Evolutionary conservation across 331 rosid species (phyloP).

Genomic region (Phaseolus coccineus): DNA sequence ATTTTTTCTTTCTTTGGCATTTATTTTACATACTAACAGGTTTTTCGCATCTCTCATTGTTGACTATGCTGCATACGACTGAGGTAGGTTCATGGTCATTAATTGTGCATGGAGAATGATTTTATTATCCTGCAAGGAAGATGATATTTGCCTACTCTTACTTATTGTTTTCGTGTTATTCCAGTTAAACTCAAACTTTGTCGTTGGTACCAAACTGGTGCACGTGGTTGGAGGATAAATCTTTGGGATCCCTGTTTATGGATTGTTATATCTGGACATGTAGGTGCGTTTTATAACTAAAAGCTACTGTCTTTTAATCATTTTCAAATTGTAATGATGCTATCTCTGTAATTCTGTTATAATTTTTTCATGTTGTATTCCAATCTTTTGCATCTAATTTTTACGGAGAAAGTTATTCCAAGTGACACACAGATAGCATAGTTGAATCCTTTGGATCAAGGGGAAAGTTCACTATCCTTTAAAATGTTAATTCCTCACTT

Average conservation of each 20-base stretch:
- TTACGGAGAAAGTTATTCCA: conserved; percentile 25
- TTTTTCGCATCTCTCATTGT: neutral
- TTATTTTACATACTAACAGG: neutral
- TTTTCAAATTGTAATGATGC: conserved; percentile 29
- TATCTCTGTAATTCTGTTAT: conserved; percentile 14
- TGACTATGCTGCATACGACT: conserved; percentile 31
- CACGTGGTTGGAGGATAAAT: conserved; percentile 51
- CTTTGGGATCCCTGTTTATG: conserved; percentile 57
- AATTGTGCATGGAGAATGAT: neutral
- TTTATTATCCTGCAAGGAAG: conserved; percentile 13
- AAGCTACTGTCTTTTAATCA: neutral
- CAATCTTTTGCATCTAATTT: conserved; percentile 16
- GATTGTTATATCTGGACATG: conserved; percentile 62
- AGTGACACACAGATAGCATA: neutral
- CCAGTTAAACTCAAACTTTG: conserved; percentile 50
- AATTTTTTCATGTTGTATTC: conserved; percentile 9
- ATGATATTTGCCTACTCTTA: neutral
- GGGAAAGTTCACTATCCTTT: conserved; percentile 6
- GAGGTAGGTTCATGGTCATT: conserved; percentile 7
- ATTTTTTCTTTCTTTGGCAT: neutral
- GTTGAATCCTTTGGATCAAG: conserved; percentile 21
- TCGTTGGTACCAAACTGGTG: conserved; percentile 41
- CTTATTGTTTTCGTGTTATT: conserved; percentile 43
- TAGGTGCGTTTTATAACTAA: conserved; percentile 53
- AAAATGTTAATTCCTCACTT: neutral